Base-by-base conservation (phyloP, 2,329 filamentous ascomycete genomes). In the Ascochyta lentis region DNA sequence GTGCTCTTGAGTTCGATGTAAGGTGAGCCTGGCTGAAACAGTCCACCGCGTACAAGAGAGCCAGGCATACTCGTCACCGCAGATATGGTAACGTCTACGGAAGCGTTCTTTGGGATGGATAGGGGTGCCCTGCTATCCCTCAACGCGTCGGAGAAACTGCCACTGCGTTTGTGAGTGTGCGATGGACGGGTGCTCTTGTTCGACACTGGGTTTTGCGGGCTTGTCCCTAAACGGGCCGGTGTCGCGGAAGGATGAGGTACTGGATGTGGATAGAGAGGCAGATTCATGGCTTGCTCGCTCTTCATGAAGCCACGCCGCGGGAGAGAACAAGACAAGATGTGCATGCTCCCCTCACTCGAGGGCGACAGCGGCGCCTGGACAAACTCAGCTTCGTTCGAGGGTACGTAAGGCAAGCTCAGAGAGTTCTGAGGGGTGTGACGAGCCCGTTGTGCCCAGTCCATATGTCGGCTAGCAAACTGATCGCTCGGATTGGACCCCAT, bases 81-180 rank as follows among this genome's bases (percentile, higher is more conserved):
- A 13, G 87, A 75, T 15, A 88, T 69, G 43, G 74, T 69, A 40
- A 76, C 72, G 22, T 77, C 71, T 45, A 71, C 62, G 46, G 74
- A 70, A 29, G 81, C 73, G 34, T 75, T 67, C 54, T 81, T 79
- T 34, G 80, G 74, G 29, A 79, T 75, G 4, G 81, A 81, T 8
- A 84, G 67, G 2, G 83, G 83, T 10, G 81, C 76, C 49, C 85
- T 76, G 78, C 88, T 75, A 68, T 95, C 90, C 64, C 92, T 82
- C 47, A 94, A 75, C 1, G 93, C 94, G 76, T 97, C 91, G 0
- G 90, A 91, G 66, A 95, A 89, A 72, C 93, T 97, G 45, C 89
- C 92, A 69, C 91, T 96, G 22, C 92, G 87, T 74, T 92, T 93
- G 76, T 96, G 92, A 3, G 79, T 82, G 49, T 73, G 68, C 23